Evolutionary conservation across 805 yeast genomes (phyloP), one percentile per base, ranked within the genome.

Genomic region (Helenozyma baotianmanensis): DNA sequence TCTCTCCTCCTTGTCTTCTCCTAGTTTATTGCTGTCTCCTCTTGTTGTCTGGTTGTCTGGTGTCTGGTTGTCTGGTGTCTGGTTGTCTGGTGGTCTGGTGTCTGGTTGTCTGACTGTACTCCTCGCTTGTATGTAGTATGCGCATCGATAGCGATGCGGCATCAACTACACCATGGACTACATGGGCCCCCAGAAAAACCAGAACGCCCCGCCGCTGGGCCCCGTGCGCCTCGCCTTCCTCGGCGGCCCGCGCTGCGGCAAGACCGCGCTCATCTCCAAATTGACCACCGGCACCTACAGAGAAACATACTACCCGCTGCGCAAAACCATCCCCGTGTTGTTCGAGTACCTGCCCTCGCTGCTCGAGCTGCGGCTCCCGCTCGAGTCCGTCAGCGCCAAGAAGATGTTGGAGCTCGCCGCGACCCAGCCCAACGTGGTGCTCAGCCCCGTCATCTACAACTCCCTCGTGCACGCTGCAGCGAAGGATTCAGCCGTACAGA

Each of bases 301-400:
- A 30, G 88, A 80, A 38, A 82, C 82, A 0, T 81, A 83, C 51
- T 83, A 83, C 47, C 94, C 92, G 4, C 83, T 90, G 3, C 63
- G 72, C 27, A 72, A 68, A 35, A 77, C 78, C 36, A 74, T 73
- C 4, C 76, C 86, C 16, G 63, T 77, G 36, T 51, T 82, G 24
- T 68, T 79, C 38, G 76, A 75, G 13, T 82, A 66, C 48, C 53
- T 49, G 5, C 78, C 89, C 0, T 47, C 36, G 3, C 32, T 45
- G 3, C 29, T 21, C 4, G 30, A 23, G 12, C 33, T 40, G 24
- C 38, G 54, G 10, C 23, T 38, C 3, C 35, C 58, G 4, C 39
- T 62, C n/a, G 62, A 58, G 30, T 56, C 53, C 11, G 27, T 33
- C 9, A 40, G 43, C n/a, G 25, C 43, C 7, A 32, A 25, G 9